A percentile compares a stretch with the other conserved stretches of the same genome.
phyloP scores from a whole-genome alignment of 257 asterid species.

The Nyctanthes arbortristis region DNA sequence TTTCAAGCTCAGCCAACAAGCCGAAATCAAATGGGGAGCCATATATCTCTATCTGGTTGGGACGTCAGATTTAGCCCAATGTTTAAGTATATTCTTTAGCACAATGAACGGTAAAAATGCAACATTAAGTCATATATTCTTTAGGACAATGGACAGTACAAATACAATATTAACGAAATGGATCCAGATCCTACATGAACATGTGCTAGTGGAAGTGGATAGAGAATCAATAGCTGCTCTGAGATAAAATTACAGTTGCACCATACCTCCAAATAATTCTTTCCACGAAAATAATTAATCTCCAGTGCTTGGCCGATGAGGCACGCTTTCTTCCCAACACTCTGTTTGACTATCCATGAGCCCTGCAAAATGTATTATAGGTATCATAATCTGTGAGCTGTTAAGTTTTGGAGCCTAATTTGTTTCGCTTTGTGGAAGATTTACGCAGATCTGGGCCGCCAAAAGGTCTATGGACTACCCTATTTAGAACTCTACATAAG shows the following conservation, averaged over 20 bases:
- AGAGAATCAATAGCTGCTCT: constrained; percentile 6
- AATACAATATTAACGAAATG: constrained; percentile 3
- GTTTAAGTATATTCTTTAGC: neutral
- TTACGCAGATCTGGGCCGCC: too few species aligned
- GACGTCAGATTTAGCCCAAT: neutral
- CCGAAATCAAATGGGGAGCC: neutral
- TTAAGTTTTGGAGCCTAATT: too few species aligned
- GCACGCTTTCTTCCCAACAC: constrained; percentile 94
- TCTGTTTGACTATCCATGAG: constrained; percentile 97
- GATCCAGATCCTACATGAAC: neutral
- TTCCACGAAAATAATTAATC: constrained; percentile 69
- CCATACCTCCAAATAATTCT: constrained; percentile 84
- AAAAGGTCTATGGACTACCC: too few species aligned
- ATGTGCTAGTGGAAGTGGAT: constrained; percentile 10
- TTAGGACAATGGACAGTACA: neutral
- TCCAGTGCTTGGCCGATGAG: constrained; percentile 87
- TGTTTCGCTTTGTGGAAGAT: too few species aligned
- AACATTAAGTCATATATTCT: constrained; percentile 2
- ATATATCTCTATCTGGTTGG: neutral
- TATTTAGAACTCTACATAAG: too few species aligned
- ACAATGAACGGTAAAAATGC: neutral
- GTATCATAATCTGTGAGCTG: constrained; percentile 17
- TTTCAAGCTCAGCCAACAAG: too few species aligned
- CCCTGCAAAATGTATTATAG: constrained; percentile 50
- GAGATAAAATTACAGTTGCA: constrained; percentile 19